phyloP scores from a whole-genome alignment of 179 eudicot genomes.

The Sideroxylon spinosum region DNA sequence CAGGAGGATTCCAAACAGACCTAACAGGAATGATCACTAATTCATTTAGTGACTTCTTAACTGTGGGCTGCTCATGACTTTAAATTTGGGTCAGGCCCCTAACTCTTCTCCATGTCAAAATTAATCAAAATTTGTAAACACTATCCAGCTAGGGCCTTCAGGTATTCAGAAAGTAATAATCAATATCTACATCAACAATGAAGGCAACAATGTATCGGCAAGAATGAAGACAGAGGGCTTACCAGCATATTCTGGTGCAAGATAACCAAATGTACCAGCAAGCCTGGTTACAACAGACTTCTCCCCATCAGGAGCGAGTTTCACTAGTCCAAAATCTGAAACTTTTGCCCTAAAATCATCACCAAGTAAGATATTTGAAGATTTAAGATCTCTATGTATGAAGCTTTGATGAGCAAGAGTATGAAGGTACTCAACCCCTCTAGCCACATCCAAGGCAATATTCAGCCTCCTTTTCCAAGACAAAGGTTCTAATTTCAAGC shows the following conservation, averaged over 20 bases:
- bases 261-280: not conserved
- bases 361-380: not conserved
- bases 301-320: slow-evolving; percentile 1
- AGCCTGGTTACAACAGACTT: slow-evolving; percentile 6
- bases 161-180: not conserved
- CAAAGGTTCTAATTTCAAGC: not conserved
- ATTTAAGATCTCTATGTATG: slow-evolving; percentile 5
- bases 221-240: not conserved
- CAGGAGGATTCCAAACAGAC: too few species aligned
- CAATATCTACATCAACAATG: not conserved
- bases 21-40: too few species aligned
- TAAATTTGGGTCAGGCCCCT: too few species aligned
- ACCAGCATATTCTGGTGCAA: not conserved
- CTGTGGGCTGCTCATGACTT: too few species aligned
- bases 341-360: not conserved
- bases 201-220: not conserved
- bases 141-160: not conserved
- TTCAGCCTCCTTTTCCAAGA: slow-evolving; percentile 4
- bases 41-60: too few species aligned
- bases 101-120: too few species aligned
- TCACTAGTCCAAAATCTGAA: not conserved
- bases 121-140: too few species aligned
- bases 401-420: not conserved
- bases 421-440: not conserved
- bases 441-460: slow-evolving; percentile 6